Percentiles rank a stretch among this genome's conserved stretches.
Evolutionary conservation across 331 rosid species (phyloP).

Genomic region (Dryas integrifolia): DNA sequence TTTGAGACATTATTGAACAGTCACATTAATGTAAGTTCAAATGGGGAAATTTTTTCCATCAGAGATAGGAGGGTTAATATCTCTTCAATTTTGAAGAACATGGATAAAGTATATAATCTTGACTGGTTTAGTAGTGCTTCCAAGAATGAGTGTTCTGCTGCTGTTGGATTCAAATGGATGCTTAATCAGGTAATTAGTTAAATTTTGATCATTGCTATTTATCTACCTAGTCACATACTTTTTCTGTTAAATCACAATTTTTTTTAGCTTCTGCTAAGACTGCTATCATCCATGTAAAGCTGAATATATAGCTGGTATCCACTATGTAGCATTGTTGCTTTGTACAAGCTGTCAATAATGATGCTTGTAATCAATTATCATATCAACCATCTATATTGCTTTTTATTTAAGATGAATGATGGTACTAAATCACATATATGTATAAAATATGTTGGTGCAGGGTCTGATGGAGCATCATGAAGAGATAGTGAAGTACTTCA

Average conservation of each 20-base stretch:
- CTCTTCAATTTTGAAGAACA: slow-evolving; percentile 30
- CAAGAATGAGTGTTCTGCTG: slow-evolving; percentile 35
- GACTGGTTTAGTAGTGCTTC: slow-evolving; percentile 39
- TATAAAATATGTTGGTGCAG: slow-evolving; percentile 15
- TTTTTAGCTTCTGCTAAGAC: no score
- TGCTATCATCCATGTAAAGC: no score
- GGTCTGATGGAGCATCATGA: slow-evolving; percentile 49
- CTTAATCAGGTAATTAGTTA: slow-evolving; percentile 29
- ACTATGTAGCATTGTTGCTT: no score
- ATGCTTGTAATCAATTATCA: no score
- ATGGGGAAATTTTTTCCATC: slow-evolving; percentile 32
- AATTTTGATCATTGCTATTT: not conserved
- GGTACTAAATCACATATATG: no score
- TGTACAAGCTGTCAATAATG: no score
- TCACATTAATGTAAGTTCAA: slow-evolving; percentile 34
- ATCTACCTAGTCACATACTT: no score
- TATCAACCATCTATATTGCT: no score
- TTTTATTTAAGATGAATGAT: no score
- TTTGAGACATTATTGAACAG: slow-evolving; percentile 35
- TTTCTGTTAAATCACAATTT: no score
- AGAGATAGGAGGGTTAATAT: slow-evolving; percentile 27
- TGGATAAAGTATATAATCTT: slow-evolving; percentile 34
- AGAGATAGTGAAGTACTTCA: slow-evolving; percentile 53
- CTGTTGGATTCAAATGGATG: slow-evolving; percentile 43
- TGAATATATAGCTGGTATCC: no score